Evolutionary conservation across 331 rosid species (phyloP).

Genomic region (Dryas integrifolia): DNA sequence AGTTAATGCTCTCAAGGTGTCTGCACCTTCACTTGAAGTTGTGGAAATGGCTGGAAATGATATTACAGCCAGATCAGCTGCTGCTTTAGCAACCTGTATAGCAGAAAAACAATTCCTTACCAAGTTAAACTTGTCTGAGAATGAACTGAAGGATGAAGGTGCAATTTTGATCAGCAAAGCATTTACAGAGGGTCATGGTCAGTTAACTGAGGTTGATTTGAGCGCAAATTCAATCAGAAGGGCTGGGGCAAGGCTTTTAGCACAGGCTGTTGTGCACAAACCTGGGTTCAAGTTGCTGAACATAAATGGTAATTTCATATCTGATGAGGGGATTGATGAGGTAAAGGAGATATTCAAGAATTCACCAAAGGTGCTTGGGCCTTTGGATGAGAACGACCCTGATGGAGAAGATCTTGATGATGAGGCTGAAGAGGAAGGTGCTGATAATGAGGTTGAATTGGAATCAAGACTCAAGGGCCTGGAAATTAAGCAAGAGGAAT

Average conservation of each 20-base stretch:
- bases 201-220: conserved; percentile 71
- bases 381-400: conserved; percentile 85
- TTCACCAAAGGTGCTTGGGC: conserved; percentile 56
- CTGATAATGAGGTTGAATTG: conserved; percentile 49
- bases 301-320: conserved; percentile 62
- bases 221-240: conserved; percentile 63
- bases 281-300: conserved; percentile 75
- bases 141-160: conserved; percentile 88
- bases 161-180: conserved; percentile 63
- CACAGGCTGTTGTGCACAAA: conserved; percentile 65
- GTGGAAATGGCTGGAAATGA: conserved; percentile 85
- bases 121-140: conserved; percentile 65
- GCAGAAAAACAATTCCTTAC: conserved; percentile 64
- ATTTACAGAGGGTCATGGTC: conserved; percentile 62
- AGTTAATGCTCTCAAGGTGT: conserved; percentile 63
- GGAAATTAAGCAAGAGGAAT: conserved; percentile 52
- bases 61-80: conserved; percentile 59
- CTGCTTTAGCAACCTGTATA: conserved; percentile 61
- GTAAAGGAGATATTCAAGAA: conserved; percentile 55
- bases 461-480: conserved; percentile 74
- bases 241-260: conserved; percentile 73
- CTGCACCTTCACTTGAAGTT: conserved; percentile 72
- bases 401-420: conserved; percentile 70
- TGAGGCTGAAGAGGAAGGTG: conserved; percentile 55
- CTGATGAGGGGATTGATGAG: conserved; percentile 77